Percentiles rank a stretch among this genome's conserved stretches.
These are phyloP conservation scores for Phytopythium helicoides DNA, from an alignment of 352 stramenopile genomes.

Conservation along the genomic window DNA sequence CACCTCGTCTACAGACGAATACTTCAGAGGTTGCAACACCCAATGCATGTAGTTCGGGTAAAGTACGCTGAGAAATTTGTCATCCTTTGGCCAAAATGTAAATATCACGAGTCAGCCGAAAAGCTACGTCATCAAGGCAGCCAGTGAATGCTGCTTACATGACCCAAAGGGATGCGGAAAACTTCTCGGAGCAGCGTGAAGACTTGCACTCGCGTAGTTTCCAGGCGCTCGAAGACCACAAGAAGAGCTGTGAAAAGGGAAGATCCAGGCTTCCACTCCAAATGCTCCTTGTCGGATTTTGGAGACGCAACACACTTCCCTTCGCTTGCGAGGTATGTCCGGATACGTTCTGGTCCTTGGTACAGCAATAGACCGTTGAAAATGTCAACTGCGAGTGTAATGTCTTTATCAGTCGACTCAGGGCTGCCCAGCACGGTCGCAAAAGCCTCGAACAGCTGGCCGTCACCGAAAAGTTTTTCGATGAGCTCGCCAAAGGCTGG, in stretches of 20 bases:
- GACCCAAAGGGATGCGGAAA: slow-evolving; percentile 65
- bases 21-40: slow-evolving; percentile 80
- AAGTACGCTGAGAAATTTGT: slow-evolving; percentile 86
- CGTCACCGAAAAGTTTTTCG: slow-evolving; percentile 67
- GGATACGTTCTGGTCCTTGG: slow-evolving; percentile 63
- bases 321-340: slow-evolving; percentile 63
- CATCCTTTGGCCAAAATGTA: slow-evolving; percentile 36
- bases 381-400: slow-evolving; percentile 59
- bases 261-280: slow-evolving; percentile 57
- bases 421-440: slow-evolving; percentile 38
- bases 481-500: slow-evolving; percentile 62
- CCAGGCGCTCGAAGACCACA: slow-evolving; percentile 63
- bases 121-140: too few species aligned
- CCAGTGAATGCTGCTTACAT: slow-evolving; percentile 28
- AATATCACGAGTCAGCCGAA: too few species aligned
- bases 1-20: slow-evolving; percentile 33
- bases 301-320: slow-evolving; percentile 63
- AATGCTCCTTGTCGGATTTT: slow-evolving; percentile 56
- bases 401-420: slow-evolving; percentile 43
- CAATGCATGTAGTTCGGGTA: slow-evolving; percentile 89
- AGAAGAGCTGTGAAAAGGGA: slow-evolving; percentile 76
- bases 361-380: slow-evolving; percentile 72
- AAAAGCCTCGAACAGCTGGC: slow-evolving; percentile 58
- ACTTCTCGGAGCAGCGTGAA: slow-evolving; percentile 69
- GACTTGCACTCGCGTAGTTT: slow-evolving; percentile 58